phyloP scores from a whole-genome alignment of 257 asterid species.

The Salvia hispanica region DNA sequence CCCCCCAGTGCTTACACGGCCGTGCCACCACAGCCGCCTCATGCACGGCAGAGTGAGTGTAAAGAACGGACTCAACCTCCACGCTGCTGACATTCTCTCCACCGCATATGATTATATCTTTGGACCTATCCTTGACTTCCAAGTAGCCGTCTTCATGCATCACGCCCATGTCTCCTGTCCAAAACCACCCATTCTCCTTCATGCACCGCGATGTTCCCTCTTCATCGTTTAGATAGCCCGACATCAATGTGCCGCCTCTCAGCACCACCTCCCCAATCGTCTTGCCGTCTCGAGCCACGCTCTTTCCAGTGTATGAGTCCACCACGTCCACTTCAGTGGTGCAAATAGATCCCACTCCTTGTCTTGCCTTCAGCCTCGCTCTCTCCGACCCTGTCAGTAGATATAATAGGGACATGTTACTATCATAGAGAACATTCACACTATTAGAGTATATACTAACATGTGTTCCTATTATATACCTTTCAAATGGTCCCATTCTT shows the following conservation, averaged over 20 bases:
- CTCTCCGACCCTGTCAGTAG: slow-evolving; percentile 11
- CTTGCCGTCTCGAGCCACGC: slow-evolving; percentile 32
- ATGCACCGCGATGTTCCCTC: slow-evolving; percentile 42
- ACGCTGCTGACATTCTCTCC: slow-evolving; percentile 27
- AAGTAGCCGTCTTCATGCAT: slow-evolving; percentile 22
- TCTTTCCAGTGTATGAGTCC: slow-evolving; percentile 32
- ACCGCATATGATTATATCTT: slow-evolving; percentile 16
- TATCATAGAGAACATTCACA: too few species aligned
- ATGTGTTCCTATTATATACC: background rate
- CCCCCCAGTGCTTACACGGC: slow-evolving; percentile 44
- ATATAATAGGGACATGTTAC: background rate
- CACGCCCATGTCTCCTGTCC: slow-evolving; percentile 17
- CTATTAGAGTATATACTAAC: too few species aligned
- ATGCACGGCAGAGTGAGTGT: slow-evolving; percentile 42
- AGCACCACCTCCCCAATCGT: slow-evolving; percentile 39
- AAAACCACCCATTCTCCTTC: slow-evolving; percentile 30
- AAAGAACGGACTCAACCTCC: slow-evolving; percentile 45
- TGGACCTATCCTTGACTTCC: slow-evolving; percentile 21
- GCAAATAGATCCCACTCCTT: slow-evolving; percentile 34
- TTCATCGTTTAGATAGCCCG: slow-evolving; percentile 43
- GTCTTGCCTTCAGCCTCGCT: slow-evolving; percentile 41
- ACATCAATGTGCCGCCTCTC: slow-evolving; percentile 33
- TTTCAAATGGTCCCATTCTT: slow-evolving; percentile 32
- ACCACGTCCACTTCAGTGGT: slow-evolving; percentile 34
- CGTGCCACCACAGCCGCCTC: slow-evolving; percentile 58